Conservation (phyloP, 805 yeast species). For the Hanseniaspora clermontiae region DNA sequence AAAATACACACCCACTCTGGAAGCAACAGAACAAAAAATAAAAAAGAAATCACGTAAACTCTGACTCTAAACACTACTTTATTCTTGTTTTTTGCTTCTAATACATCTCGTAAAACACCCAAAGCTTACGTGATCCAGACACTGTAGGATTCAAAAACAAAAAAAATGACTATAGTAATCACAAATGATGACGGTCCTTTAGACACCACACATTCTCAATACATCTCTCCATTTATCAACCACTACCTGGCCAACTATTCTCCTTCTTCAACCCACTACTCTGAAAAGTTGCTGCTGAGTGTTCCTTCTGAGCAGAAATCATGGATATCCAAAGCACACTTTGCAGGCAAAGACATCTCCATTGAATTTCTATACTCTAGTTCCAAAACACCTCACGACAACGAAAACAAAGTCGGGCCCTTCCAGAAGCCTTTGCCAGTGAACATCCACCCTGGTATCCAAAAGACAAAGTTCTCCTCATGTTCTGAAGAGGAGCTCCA, state of each 20-base stretch:
- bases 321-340: conserved; percentile 97
- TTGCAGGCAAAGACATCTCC: conserved; percentile 58
- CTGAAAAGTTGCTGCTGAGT: conserved; percentile 71
- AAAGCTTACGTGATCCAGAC: too few relatives aligned
- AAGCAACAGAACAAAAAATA: too few relatives aligned
- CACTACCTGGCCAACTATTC: conserved; percentile 25
- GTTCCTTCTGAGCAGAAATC: conserved; percentile 77
- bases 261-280: conserved; percentile 44
- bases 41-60: too few relatives aligned
- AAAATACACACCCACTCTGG: too few relatives aligned
- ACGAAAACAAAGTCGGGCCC: conserved; percentile 53
- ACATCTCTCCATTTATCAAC: conserved; percentile 66
- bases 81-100: too few relatives aligned
- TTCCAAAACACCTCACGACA: conserved; percentile 23
- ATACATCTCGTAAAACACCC: too few relatives aligned
- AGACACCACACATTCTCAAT: conserved; percentile 66
- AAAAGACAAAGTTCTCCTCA: conserved; percentile 2
- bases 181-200: conserved; percentile 97
- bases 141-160: neutral
- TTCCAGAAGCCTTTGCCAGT: conserved; percentile 39
- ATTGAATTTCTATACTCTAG: conserved; percentile 49
- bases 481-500: neutral
- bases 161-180: conserved; percentile 30
- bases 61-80: too few relatives aligned
- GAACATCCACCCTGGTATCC: conserved; percentile 12